phyloP scores from a whole-genome alignment of 139 green algal genomes.

The Dunaliella sp. region DNA sequence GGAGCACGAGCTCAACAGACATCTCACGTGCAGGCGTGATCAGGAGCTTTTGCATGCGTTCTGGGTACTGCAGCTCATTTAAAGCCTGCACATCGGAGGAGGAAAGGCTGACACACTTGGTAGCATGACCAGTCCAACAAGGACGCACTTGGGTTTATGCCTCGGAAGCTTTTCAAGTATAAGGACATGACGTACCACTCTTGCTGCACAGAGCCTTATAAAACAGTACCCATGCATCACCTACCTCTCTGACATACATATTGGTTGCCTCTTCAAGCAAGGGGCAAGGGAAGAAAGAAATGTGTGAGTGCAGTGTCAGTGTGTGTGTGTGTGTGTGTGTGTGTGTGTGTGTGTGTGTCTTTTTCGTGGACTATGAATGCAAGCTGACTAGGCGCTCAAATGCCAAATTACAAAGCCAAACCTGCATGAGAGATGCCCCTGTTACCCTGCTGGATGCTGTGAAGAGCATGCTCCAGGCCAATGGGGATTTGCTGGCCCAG shows the following conservation, averaged over 20 bases:
- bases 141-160: background rate
- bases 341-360: background rate
- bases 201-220: background rate
- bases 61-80: slow-evolving; percentile 67
- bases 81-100: slow-evolving; percentile 54
- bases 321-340: background rate
- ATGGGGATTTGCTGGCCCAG: background rate
- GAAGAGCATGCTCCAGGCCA: background rate
- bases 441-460: background rate
- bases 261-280: slow-evolving; percentile 19
- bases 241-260: slow-evolving; percentile 11
- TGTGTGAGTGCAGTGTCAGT: background rate
- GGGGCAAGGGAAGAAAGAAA: background rate
- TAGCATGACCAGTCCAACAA: background rate
- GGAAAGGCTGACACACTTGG: background rate
- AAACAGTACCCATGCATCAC: background rate
- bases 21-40: slow-evolving; percentile 74
- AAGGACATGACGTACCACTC: background rate
- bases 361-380: background rate
- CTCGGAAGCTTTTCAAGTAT: background rate
- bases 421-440: background rate
- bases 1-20: slow-evolving; percentile 78
- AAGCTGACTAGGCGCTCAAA: background rate
- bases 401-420: background rate
- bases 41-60: slow-evolving; percentile 76